Base-by-base conservation (phyloP, 129 eudicot species). In the Deinandra increscens region DNA sequence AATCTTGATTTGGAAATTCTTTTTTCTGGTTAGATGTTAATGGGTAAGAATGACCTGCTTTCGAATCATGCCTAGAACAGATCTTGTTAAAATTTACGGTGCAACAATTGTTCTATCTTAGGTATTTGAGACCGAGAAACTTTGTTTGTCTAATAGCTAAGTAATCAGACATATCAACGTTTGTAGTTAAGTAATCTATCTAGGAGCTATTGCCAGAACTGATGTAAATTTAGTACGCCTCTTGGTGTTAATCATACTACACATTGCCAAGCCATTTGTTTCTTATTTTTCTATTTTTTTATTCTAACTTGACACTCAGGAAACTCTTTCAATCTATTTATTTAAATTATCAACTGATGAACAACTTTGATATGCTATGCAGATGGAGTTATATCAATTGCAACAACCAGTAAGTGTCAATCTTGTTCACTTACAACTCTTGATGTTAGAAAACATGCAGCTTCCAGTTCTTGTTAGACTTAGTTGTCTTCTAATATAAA, bases 381-480 rank as follows among this genome's bases (percentile, higher is more conserved):
- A 92, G 98, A 86, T 92, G 98, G 98, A 65, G 46, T 78, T 71
- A 78, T 92, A 77, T 86, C 88, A 58, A 15, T 92, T 69, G 81
- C 85, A 29, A 92, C 95, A n/a, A 92, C 98, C 34, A 73, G 98
- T 92, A 84, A 84, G 95, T 75, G 66, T 75, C 81, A 56, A 61
- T 42, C 64, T 44, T 63, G 54, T 39, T 5, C 38, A 15, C 65
- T 18, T 38, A 55, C 10, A 3, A 55, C 33, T 22, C 20, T 75
- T 71, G 15, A 38, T 12, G 19, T 43, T 36, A 49, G 19, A 44
- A 53, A 12, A 31, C 1, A 43, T 34, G 22, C 13, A 10, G 6
- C n/a, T 13, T 46, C 50, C 43, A 9, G 51, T 48, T 50, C 44
- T 69, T 71, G 19, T 33, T 51, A 73, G 53, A 54, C 11, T 14